These are phyloP conservation scores for Pyricularia sp. DNA, from an alignment of 2,329 filamentous ascomycete genomes.

Conservation along the genomic window DNA sequence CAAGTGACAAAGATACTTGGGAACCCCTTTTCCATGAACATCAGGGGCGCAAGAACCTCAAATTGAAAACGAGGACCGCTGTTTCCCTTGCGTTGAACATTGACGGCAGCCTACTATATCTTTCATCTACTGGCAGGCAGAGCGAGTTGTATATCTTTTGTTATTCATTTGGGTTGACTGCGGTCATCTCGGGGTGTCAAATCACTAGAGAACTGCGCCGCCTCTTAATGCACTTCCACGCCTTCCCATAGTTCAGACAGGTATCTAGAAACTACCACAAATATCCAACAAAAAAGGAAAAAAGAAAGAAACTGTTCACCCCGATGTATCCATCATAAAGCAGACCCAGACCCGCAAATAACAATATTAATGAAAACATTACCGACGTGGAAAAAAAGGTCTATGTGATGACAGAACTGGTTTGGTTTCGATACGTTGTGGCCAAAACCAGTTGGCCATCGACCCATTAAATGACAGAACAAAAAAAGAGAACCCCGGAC, in stretches of 20 bases:
- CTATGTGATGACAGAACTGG: neutral
- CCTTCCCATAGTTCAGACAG: neutral
- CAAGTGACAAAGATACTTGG: no score
- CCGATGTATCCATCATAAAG: neutral
- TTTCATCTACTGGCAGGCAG: neutral
- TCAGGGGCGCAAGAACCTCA: no score
- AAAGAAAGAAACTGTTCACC: neutral
- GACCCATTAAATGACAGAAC: neutral
- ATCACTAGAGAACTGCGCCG: neutral
- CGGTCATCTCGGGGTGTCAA: neutral
- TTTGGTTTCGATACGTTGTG: neutral
- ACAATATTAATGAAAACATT: conserved; percentile 1
- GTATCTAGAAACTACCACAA: neutral
- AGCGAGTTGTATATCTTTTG: neutral
- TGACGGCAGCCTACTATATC: neutral
- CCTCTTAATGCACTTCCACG: neutral
- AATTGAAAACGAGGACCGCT: no score
- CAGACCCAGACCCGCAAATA: neutral
- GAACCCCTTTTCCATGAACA: no score
- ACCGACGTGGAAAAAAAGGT: neutral
- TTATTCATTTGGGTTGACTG: neutral
- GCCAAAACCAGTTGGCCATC: neutral
- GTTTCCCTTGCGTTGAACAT: no score
- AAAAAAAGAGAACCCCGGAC: neutral
- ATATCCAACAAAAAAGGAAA: neutral